Evolutionary conservation across 441 rosid genomes (phyloP).

Genomic region (Aleurites moluccanus): DNA sequence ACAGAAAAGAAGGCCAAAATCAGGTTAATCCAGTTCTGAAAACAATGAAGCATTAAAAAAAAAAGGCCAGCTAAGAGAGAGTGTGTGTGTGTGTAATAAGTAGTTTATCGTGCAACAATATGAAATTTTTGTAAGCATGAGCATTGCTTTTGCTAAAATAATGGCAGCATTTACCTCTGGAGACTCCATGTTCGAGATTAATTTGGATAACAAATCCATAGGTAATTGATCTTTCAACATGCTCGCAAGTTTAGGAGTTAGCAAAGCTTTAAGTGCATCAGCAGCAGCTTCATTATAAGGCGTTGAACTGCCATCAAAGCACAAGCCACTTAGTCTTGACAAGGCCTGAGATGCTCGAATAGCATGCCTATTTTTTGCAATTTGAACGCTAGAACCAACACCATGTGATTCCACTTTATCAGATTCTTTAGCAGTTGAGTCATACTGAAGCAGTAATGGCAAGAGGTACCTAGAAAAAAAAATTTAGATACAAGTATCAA

Average conservation of each 20-base stretch:
- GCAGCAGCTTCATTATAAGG: conserved; percentile 81
- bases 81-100: neutral
- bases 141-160: neutral
- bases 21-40: no score
- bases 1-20: no score
- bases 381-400: conserved; percentile 97
- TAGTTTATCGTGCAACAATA: neutral
- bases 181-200: conserved; percentile 91
- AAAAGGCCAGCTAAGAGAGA: neutral
- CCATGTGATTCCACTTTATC: conserved; percentile 78
- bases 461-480: conserved; percentile 75
- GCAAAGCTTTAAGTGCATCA: conserved; percentile 70
- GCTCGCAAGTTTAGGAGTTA: conserved; percentile 96
- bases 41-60: no score
- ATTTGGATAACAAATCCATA: conserved; percentile 78
- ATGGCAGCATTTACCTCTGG: conserved; percentile 75
- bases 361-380: conserved; percentile 96
- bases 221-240: conserved; percentile 79
- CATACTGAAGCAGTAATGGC: conserved; percentile 96
- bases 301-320: conserved; percentile 57
- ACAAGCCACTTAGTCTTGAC: conserved; percentile 89
- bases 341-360: conserved; percentile 87
- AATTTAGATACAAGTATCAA: conserved; percentile 11
- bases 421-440: conserved; percentile 96
- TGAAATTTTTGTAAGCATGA: neutral